A percentile compares a stretch with the other conserved stretches of the same genome.
Conservation (phyloP, 176 grass and related monocot species). For the Saccharum spontaneum region DNA sequence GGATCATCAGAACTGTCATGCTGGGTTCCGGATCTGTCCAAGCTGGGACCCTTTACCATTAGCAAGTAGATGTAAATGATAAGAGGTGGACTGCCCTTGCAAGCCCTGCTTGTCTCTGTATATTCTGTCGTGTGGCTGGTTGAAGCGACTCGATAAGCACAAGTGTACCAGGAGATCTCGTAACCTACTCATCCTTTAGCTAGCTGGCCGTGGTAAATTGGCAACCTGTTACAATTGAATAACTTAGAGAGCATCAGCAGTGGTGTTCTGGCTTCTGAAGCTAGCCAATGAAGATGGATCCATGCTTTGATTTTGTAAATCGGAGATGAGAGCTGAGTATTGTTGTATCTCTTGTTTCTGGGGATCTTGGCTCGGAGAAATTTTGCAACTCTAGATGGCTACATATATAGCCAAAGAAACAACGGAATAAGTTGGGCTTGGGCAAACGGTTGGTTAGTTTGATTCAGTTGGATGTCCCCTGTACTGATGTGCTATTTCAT, state of each 20-base stretch:
- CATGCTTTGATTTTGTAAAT: not conserved
- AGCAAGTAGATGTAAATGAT: constrained; percentile 45
- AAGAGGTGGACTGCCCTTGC: not conserved
- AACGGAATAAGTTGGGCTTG: too few relatives aligned
- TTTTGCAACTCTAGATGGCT: not conserved
- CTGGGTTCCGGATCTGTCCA: constrained; percentile 93
- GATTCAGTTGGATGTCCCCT: not conserved
- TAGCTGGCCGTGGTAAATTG: not conserved
- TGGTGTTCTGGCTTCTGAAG: not conserved
- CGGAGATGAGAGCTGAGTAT: not conserved
- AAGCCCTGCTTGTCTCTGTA: not conserved
- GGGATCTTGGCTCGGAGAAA: not conserved
- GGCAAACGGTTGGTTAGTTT: not conserved
- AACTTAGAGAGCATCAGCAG: not conserved
- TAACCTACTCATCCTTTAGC: not conserved
- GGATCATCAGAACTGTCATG: constrained; percentile 95
- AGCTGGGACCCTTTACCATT: constrained; percentile 64
- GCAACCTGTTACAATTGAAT: not conserved
- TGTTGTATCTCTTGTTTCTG: not conserved
- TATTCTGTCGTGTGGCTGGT: not conserved
- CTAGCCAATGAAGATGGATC: not conserved
- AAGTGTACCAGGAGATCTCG: not conserved
- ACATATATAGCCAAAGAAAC: too few relatives aligned
- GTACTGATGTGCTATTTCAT: not conserved
- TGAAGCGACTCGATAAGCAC: not conserved